Percentiles rank a stretch among this genome's conserved stretches.
Conservation (phyloP, 345 rosid species). For the Euphorbia tirucalli region DNA sequence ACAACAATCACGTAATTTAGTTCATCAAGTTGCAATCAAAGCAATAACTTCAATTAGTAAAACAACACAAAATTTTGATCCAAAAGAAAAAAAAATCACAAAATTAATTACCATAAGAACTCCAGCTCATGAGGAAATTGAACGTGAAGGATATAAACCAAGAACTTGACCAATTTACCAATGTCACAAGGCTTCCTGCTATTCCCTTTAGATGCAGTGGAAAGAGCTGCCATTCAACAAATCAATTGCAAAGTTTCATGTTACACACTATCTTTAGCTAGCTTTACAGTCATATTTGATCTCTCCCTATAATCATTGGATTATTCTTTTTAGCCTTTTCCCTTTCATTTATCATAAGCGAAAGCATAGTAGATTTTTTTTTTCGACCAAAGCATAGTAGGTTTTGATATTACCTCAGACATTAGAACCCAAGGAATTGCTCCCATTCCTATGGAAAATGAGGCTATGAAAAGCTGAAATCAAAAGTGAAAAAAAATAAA, state of each 20-base stretch:
- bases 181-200: conserved; percentile 13
- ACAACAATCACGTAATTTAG: background rate
- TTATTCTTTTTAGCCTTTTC: background rate
- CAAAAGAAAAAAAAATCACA: no score
- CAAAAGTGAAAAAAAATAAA: background rate
- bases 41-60: background rate
- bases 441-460: conserved; percentile 25
- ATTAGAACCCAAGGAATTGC: conserved; percentile 36
- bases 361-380: no score
- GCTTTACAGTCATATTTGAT: no score
- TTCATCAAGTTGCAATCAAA: background rate
- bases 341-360: no score
- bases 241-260: background rate
- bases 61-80: background rate
- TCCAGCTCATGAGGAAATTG: conserved; percentile 16
- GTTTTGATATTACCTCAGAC: conserved; percentile 29
- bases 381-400: no score
- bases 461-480: conserved; percentile 22
- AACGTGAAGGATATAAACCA: conserved; percentile 15
- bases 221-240: conserved; percentile 1
- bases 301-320: no score
- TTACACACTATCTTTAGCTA: background rate
- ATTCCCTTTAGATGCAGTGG: conserved; percentile 7
- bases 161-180: conserved; percentile 7
- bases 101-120: conserved; percentile 5